phyloP scores from a whole-genome alignment of 2,329 filamentous ascomycete species.

The Penicillium psychrosexuale region DNA sequence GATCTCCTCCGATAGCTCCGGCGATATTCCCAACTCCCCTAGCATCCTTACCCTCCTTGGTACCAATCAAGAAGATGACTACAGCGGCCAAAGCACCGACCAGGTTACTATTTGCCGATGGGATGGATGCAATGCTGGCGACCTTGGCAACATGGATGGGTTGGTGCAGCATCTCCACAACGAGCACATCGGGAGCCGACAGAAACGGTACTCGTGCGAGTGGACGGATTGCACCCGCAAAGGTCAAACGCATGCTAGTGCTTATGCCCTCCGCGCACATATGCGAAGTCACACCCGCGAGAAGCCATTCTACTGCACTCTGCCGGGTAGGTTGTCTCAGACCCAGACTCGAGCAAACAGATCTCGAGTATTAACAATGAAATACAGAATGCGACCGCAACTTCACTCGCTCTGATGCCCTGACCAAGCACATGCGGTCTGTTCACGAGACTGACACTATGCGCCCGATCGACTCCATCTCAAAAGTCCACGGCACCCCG shows the following conservation, averaged over 20 bases:
- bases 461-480: constrained; percentile 58
- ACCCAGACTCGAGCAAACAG: not conserved
- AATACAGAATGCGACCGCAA: constrained; percentile 86
- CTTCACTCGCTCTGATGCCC: constrained; percentile 90
- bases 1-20: constrained; percentile 86
- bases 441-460: constrained; percentile 96
- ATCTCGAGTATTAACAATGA: not conserved
- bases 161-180: constrained; percentile 83
- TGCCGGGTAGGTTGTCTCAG: constrained; percentile 67
- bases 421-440: constrained; percentile 97
- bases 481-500: constrained; percentile 35
- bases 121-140: constrained; percentile 69
- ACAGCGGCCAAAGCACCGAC: constrained; percentile 68
- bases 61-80: constrained; percentile 52
- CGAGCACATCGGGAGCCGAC: constrained; percentile 86
- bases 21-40: constrained; percentile 73
- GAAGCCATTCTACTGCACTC: constrained; percentile 95
- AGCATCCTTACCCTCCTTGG: constrained; percentile 48
- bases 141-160: constrained; percentile 75
- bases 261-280: constrained; percentile 92
- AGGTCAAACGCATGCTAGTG: constrained; percentile 87
- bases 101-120: constrained; percentile 76
- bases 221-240: constrained; percentile 89
- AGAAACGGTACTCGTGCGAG: constrained; percentile 98
- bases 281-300: constrained; percentile 97